Conservation (phyloP, 305 asterid genomes). For the Solanum hybrid region DNA sequence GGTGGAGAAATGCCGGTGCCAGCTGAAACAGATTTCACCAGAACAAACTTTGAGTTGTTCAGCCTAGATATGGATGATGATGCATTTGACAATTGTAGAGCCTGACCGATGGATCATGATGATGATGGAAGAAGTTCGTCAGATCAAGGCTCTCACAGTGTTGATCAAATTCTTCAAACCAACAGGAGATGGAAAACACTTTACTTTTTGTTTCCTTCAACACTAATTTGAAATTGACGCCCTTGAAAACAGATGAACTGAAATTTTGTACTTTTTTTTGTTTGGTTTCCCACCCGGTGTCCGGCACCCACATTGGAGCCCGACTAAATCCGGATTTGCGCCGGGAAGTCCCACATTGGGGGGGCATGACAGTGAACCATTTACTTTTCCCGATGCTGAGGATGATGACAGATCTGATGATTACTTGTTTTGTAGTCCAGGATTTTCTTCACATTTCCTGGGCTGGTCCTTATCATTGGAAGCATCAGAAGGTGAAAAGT, state of each 20-base stretch:
- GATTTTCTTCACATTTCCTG: slow-evolving; percentile 66
- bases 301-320: neutral
- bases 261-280: slow-evolving; percentile 10
- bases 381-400: slow-evolving; percentile 29
- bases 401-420: slow-evolving; percentile 60
- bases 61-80: too few relatives aligned
- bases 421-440: slow-evolving; percentile 49
- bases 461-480: slow-evolving; percentile 98
- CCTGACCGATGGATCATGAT: slow-evolving; percentile 47
- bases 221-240: neutral
- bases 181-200: slow-evolving; percentile 32
- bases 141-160: slow-evolving; percentile 48
- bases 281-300: neutral
- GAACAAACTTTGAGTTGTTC: slow-evolving; percentile 35
- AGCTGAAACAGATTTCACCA: slow-evolving; percentile 36
- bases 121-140: slow-evolving; percentile 41
- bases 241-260: neutral
- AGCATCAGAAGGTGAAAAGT: slow-evolving; percentile 69
- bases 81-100: too few relatives aligned
- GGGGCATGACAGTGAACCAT: slow-evolving; percentile 20
- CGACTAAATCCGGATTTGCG: neutral
- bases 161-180: slow-evolving; percentile 36
- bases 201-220: neutral
- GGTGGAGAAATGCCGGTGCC: slow-evolving; percentile 53
- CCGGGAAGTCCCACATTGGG: neutral